Percentiles rank a stretch among this genome's conserved stretches.
phyloP scores from a whole-genome alignment of 352 stramenopile genomes.

The Globisporangium cylindrosporum region DNA sequence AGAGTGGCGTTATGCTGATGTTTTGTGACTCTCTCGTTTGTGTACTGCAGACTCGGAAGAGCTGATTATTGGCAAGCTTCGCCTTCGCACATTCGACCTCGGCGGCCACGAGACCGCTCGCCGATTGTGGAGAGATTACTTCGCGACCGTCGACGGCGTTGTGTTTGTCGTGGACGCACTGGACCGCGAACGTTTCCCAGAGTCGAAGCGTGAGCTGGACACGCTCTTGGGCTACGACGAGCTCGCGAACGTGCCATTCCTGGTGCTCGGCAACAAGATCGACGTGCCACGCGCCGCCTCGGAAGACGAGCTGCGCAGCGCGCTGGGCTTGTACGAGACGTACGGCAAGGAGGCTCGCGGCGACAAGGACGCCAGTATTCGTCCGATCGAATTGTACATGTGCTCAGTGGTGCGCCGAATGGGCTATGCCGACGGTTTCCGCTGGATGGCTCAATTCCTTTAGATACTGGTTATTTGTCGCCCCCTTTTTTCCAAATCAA shows the following conservation, averaged over 20 bases:
- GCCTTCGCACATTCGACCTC: slow-evolving; percentile 99
- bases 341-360: slow-evolving; percentile 97
- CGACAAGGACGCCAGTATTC: slow-evolving; percentile 88
- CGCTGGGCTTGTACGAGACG: slow-evolving; percentile 97
- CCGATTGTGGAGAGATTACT: slow-evolving; percentile 99
- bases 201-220: slow-evolving; percentile 99
- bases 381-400: slow-evolving; percentile 99
- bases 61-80: slow-evolving; percentile 95
- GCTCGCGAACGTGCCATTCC: slow-evolving; percentile 97
- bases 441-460: slow-evolving; percentile 89
- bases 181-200: slow-evolving; percentile 97
- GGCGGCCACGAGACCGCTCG: slow-evolving; percentile 97
- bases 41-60: slow-evolving; percentile 80
- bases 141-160: slow-evolving; percentile 98
- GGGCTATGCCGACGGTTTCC: slow-evolving; percentile 96
- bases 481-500: slow-evolving; percentile 2
- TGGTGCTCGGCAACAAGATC: slow-evolving; percentile 99
- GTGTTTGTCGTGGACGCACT: slow-evolving; percentile 99
- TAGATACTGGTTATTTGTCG: slow-evolving; percentile 36
- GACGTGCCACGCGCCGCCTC: slow-evolving; percentile 95
- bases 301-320: slow-evolving; percentile 98
- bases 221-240: slow-evolving; percentile 96
- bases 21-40: neutral
- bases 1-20: neutral
- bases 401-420: slow-evolving; percentile 98